Conservation (phyloP, 179 eudicot species). For the Gypsophila paniculata region DNA sequence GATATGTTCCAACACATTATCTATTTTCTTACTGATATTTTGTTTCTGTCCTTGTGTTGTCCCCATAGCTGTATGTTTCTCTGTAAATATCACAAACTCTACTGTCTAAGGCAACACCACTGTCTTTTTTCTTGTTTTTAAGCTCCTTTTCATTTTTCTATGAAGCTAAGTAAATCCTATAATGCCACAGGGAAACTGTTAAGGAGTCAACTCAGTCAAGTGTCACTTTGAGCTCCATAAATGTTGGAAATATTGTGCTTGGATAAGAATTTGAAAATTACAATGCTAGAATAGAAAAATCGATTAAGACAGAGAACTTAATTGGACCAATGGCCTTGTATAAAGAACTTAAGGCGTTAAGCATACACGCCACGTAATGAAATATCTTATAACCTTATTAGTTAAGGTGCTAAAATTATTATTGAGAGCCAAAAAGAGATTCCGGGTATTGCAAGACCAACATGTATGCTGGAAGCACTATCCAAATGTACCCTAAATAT, state of each 20-base stretch:
- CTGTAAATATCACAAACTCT: neutral
- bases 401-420: conserved; percentile 2
- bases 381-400: neutral
- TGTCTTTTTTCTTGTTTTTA: neutral
- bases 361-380: neutral
- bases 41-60: conserved; percentile 7
- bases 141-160: neutral
- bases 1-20: conserved; percentile 6
- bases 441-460: neutral
- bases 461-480: neutral
- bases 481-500: neutral
- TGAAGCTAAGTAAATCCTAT: neutral
- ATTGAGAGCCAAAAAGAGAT: neutral
- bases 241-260: no score
- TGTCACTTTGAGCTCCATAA: conserved; percentile 9
- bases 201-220: neutral
- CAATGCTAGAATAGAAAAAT: neutral
- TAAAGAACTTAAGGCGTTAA: neutral
- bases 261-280: neutral
- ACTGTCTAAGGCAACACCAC: neutral
- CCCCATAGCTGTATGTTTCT: neutral
- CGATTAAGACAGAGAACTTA: neutral
- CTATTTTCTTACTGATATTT: neutral
- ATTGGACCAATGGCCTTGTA: neutral
- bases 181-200: neutral